These are phyloP conservation scores for Teunomyces atbi DNA, from an alignment of 805 yeast genomes.

Conservation along the genomic window DNA sequence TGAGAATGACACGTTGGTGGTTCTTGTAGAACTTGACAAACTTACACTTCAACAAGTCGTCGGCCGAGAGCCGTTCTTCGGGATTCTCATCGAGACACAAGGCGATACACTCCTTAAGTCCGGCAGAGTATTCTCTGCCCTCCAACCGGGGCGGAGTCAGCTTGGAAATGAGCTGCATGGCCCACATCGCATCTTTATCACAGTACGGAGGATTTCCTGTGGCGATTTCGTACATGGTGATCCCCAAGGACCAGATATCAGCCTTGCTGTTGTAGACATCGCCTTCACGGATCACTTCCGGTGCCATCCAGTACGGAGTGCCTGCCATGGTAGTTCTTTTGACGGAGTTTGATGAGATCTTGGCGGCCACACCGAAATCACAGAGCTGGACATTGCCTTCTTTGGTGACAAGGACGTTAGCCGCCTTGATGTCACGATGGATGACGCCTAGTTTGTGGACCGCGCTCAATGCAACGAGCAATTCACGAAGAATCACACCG, in stretches of 20 bases:
- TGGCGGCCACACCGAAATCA: conserved; percentile 99
- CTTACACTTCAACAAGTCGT: conserved; percentile 71
- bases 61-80: conserved; percentile 82
- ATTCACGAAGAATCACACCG: conserved; percentile 81
- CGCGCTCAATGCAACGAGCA: conserved; percentile 69
- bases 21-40: conserved; percentile 65
- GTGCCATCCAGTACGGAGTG: conserved; percentile 99
- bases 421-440: conserved; percentile 96
- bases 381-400: conserved; percentile 90
- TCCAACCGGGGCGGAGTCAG: conserved; percentile 94
- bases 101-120: conserved; percentile 85
- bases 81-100: conserved; percentile 93
- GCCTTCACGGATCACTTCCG: conserved; percentile 94
- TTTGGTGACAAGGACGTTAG: conserved; percentile 83
- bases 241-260: conserved; percentile 97
- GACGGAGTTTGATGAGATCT: conserved; percentile 66
- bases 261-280: conserved; percentile 85
- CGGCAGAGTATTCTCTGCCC: conserved; percentile 76
- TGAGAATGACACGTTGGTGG: conserved; percentile 57
- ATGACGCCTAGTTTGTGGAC: conserved; percentile 90
- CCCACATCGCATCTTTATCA: conserved; percentile 91
- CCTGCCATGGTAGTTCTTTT: conserved; percentile 95
- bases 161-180: conserved; percentile 89
- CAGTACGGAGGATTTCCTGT: conserved; percentile 98
- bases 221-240: conserved; percentile 89